A percentile compares a stretch with the other conserved stretches of the same genome.
phyloP scores from a whole-genome alignment of 208 protist genomes.

The Leptomonas pyrrhocoris region DNA sequence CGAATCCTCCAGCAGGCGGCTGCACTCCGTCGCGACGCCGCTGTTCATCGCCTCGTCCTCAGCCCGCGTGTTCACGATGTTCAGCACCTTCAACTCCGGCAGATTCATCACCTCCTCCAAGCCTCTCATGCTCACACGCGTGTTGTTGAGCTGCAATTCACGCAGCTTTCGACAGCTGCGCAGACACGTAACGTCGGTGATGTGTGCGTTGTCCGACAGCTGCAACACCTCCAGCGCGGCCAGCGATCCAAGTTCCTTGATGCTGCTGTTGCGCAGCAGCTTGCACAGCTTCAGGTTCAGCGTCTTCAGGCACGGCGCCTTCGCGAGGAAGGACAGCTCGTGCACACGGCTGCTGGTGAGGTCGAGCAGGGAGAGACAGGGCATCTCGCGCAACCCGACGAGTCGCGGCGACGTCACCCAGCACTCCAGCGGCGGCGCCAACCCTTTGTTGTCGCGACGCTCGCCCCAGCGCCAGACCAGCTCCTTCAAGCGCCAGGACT shows the following conservation, averaged over 20 bases:
- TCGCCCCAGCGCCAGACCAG: slow-evolving; percentile 76
- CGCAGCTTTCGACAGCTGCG: slow-evolving; percentile 37
- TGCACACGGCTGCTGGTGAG: slow-evolving; percentile 50
- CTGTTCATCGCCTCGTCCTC: slow-evolving; percentile 38
- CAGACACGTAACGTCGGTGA: slow-evolving; percentile 57
- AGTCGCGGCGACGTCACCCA: slow-evolving; percentile 60
- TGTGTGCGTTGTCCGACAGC: slow-evolving; percentile 47
- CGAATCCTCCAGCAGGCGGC: slow-evolving; percentile 20
- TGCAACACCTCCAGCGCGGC: slow-evolving; percentile 50
- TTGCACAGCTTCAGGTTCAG: slow-evolving; percentile 48
- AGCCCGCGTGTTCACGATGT: slow-evolving; percentile 51
- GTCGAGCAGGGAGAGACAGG: slow-evolving; percentile 43
- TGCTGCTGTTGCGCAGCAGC: slow-evolving; percentile 36
- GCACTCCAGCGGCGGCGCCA: slow-evolving; percentile 47
- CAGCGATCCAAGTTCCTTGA: slow-evolving; percentile 24
- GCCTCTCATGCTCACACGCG: slow-evolving; percentile 42
- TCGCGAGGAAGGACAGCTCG: slow-evolving; percentile 50
- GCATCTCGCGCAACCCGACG: slow-evolving; percentile 35
- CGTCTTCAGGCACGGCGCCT: slow-evolving; percentile 32
- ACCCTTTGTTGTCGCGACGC: slow-evolving; percentile 49
- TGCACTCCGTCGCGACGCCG: slow-evolving; percentile 11
- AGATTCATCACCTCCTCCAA: slow-evolving; percentile 39
- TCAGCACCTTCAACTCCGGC: slow-evolving; percentile 43
- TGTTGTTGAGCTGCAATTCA: slow-evolving; percentile 47
- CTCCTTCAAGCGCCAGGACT: slow-evolving; percentile 42